These are phyloP conservation scores for Eutrema salsugineum DNA, from an alignment of 441 rosid species.

Conservation along the genomic window DNA sequence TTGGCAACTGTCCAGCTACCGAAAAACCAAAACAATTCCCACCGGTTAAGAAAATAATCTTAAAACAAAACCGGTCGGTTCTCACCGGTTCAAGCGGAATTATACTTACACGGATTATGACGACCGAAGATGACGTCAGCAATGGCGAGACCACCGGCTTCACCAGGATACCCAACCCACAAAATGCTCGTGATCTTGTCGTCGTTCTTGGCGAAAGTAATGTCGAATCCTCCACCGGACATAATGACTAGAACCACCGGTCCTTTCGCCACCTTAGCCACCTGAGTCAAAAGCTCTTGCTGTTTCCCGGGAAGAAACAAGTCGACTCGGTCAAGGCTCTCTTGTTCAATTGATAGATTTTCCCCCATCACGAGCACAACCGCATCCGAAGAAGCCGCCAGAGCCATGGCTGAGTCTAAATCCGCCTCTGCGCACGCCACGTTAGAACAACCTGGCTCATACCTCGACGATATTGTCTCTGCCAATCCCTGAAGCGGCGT, in stretches of 20 bases:
- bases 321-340: constrained; percentile 50
- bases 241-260: constrained; percentile 80
- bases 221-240: constrained; percentile 88
- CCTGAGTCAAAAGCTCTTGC: constrained; percentile 48
- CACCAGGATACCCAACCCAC: constrained; percentile 93
- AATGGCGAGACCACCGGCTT: constrained; percentile 92
- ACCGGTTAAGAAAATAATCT: constrained; percentile 6
- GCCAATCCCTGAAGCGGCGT: constrained; percentile 35
- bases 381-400: constrained; percentile 8
- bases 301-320: constrained; percentile 81
- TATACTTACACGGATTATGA: constrained; percentile 66
- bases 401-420: background rate
- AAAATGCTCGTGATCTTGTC: constrained; percentile 64
- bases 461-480: background rate
- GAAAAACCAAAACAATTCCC: constrained; percentile 41
- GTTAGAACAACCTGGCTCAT: constrained; percentile 33
- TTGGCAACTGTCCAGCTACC: constrained; percentile 71
- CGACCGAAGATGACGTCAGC: constrained; percentile 78
- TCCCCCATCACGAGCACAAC: constrained; percentile 13
- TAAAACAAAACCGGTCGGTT: background rate
- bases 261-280: constrained; percentile 70
- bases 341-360: constrained; percentile 33
- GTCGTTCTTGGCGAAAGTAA: constrained; percentile 62
- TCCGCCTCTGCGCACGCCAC: constrained; percentile 27
- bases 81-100: background rate